These are phyloP conservation scores for Penicillium canescens DNA, from an alignment of 495 filamentous ascomycete species.

Conservation along the genomic window DNA sequence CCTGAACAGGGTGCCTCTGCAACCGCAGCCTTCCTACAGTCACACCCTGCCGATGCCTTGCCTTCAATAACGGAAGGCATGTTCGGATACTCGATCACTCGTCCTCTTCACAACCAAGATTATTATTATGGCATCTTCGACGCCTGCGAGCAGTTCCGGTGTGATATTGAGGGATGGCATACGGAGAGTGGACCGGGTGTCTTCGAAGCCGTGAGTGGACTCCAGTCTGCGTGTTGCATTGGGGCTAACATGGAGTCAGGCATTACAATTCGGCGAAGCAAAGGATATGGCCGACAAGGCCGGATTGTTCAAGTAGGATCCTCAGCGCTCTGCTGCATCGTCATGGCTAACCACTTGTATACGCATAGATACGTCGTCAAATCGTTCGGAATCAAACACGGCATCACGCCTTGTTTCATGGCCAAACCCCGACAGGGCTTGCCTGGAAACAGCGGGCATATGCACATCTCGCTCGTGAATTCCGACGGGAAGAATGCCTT, in stretches of 20 bases:
- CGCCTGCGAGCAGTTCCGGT: constrained; percentile 76
- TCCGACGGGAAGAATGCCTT: constrained; percentile 74
- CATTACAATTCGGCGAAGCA: constrained; percentile 83
- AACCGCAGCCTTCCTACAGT: constrained; percentile 69
- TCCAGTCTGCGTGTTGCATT: constrained; percentile 4
- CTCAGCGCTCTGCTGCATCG: not conserved
- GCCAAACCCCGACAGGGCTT: constrained; percentile 91
- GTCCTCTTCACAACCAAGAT: constrained; percentile 87
- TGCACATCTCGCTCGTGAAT: constrained; percentile 81
- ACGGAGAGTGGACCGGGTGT: constrained; percentile 96
- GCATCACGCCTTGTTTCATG: constrained; percentile 98
- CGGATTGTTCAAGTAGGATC: constrained; percentile 79
- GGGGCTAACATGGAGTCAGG: constrained; percentile 35
- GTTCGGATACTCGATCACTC: constrained; percentile 96
- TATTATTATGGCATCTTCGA: constrained; percentile 93
- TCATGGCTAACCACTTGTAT: not conserved
- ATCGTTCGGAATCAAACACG: constrained; percentile 77
- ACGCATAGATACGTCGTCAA: constrained; percentile 74
- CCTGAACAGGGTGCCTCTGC: constrained; percentile 64
- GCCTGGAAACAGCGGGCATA: constrained; percentile 92
- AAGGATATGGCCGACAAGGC: constrained; percentile 88
- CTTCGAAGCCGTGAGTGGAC: constrained; percentile 76
- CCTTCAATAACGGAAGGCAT: constrained; percentile 90
- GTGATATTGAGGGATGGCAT: constrained; percentile 93
- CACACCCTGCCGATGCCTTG: constrained; percentile 70